Base-by-base conservation (phyloP, 2,329 filamentous ascomycete genomes). In the Neocucurbitaria cava region DNA sequence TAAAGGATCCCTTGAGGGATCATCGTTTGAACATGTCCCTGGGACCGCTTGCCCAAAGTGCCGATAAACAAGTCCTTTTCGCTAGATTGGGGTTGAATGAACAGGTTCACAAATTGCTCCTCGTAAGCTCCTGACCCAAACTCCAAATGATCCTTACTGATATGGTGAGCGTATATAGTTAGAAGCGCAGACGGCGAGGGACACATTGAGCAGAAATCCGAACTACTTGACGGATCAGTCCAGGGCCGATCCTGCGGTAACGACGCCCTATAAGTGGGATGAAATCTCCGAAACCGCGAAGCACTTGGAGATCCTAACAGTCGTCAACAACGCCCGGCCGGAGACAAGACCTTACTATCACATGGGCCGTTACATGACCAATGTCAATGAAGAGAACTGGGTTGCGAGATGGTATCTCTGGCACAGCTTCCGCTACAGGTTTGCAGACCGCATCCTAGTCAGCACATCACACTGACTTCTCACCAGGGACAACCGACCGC, bases 321-420 rank as follows among this genome's bases (percentile, higher is more conserved):
- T 82, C 41, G 80, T 77, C 56, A 65, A 67, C 6, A 59, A 63
- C 13, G 77, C 79, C n/a, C 71, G 73, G 6, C 62, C 64, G 1
- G 66, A 76, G 15, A 81, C 79, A 6, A 69, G 64, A 42, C 62
- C 66, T 1, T 75, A 76, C 42, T 82, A 81, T 58, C 72, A 78
- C 17, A 65, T 74, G 42, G 80, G 79, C 13, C 70, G 70, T 23
- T 78, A 78, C 49, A 67, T 62, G 17, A 76, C 76, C 45, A 72
- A 72, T 9, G 71, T 76, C 9, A 76, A 76, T 39, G 76, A 80
- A 58, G 72, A 74, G 42, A 82, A 82, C 50, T 82, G 80, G 80
- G 77, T 82, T 33, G 80, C 80, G 26, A 71, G 77, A n/a, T 82
- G 80, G 80, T 78, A 79, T 59, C 72, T 82, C 5, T 82, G 80